Base-by-base conservation (phyloP, 176 grass and related monocot species). In the Phragmites australis region DNA sequence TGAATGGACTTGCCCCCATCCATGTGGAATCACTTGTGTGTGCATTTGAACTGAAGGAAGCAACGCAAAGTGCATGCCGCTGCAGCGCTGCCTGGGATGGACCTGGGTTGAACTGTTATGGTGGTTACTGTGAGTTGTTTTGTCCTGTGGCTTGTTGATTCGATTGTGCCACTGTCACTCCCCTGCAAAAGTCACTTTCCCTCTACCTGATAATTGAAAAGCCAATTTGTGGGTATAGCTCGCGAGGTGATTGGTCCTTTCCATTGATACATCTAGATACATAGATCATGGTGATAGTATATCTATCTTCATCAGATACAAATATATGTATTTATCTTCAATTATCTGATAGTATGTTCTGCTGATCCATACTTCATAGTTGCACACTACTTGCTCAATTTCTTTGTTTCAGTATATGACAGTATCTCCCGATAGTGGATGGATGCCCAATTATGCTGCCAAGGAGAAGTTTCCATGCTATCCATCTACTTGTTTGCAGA, bases 31-130 rank as follows among this genome's bases (percentile, higher is more conserved):
- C 87, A 39, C 82, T 70, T 34, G 22, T 30, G 47, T 40, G 65
- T 85, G 83, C 72, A 85, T 52, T 43, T 77, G 78, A 82, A 72
- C 82, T 43, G 41, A 76, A 89, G 72, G 72, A 82, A 89, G 47
- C 56, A 77, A 60, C 82, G 77, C 17, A 62, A 65, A 85, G 82
- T 85, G 76, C 88, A 76, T 81, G 82, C 67, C 67, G 58, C 76
- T 88, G 68, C 78, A 46, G 43, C 41, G 62, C 65, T 87, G 66
- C 47, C 56, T 57, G 74, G 58, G 48, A 83, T 76, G 59, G 46
- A 12, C 58, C 49, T 83, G 37, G 53, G 11, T 64, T 34, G 41
- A 42, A 21, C 75, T 68, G 18, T 22, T 79, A 29, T 57, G 68
- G 9, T 68, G 59, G 60, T 37, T 74, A 60, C 50, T 84, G 75